Percentiles rank a stretch among this genome's conserved stretches.
These are phyloP conservation scores for Linum lewisii DNA, from an alignment of 345 rosid genomes.

Conservation along the genomic window DNA sequence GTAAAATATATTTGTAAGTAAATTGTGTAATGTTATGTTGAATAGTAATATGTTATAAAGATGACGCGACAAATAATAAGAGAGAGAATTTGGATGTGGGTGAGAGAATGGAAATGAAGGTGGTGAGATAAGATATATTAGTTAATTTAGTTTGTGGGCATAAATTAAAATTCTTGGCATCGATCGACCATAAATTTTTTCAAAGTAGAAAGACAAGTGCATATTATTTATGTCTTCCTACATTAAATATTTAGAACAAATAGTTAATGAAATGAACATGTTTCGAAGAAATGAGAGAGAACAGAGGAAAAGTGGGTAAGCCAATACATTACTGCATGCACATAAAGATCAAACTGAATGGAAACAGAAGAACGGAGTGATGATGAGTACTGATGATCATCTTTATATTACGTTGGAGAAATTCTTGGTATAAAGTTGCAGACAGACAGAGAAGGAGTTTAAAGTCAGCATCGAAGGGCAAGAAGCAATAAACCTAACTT, in stretches of 20 bases:
- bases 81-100: too few species aligned
- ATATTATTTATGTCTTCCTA: neutral
- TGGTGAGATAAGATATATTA: neutral
- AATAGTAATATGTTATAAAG: neutral
- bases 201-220: neutral
- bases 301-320: neutral
- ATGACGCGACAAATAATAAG: too few species aligned
- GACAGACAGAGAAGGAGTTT: neutral
- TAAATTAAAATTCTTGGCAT: neutral
- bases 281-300: neutral
- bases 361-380: too few species aligned
- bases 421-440: neutral
- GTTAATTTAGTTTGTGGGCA: neutral
- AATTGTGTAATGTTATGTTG: too few species aligned
- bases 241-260: neutral
- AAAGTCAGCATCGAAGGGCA: neutral
- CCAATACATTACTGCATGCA: neutral
- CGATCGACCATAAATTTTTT: too few species aligned
- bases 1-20: neutral
- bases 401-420: neutral
- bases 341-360: neutral
- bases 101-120: neutral
- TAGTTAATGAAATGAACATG: neutral
- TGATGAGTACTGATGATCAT: too few species aligned
- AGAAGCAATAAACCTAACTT: neutral